Percentiles rank a stretch among this genome's conserved stretches.
phyloP scores from a whole-genome alignment of 306 rosid genomes.

The Rosa lucieae region DNA sequence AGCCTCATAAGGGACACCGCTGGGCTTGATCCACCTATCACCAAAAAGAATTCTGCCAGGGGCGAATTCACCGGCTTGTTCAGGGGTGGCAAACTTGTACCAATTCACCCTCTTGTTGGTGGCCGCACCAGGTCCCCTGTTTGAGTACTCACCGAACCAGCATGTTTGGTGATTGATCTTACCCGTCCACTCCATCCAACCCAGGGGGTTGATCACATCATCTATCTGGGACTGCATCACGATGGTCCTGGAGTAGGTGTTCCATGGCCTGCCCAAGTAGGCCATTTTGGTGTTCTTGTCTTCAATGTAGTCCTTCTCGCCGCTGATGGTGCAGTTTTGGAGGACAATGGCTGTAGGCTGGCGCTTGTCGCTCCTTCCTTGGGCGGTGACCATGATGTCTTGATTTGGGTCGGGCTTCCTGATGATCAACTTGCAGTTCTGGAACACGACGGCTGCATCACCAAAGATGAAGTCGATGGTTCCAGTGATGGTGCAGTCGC shows the following conservation, averaged over 20 bases:
- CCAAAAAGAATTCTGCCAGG: conserved; percentile 39
- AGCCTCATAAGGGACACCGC: conserved; percentile 41
- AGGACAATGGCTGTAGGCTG: conserved; percentile 42
- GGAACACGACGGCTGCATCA: conserved; percentile 40
- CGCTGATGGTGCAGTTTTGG: conserved; percentile 51
- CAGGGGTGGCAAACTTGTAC: conserved; percentile 33
- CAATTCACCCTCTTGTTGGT: conserved; percentile 41
- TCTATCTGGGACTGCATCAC: conserved; percentile 54
- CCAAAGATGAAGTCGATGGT: conserved; percentile 64
- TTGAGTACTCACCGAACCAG: conserved; percentile 44
- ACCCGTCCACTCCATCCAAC: conserved; percentile 61
- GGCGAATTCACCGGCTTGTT: conserved; percentile 33
- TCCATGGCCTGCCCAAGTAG: conserved; percentile 78
- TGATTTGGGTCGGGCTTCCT: conserved; percentile 46
- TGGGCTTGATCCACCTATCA: conserved; percentile 51
- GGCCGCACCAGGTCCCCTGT: conserved; percentile 51
- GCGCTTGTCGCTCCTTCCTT: conserved; percentile 38
- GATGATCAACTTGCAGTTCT: conserved; percentile 53
- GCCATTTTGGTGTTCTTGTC: conserved; percentile 21
- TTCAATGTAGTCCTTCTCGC: conserved; percentile 21
- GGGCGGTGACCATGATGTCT: conserved; percentile 58
- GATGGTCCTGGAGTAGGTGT: conserved; percentile 48
- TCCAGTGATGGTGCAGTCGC: conserved; percentile 49
- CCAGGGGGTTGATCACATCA: conserved; percentile 37
- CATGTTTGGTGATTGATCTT: conserved; percentile 25